Conservation (phyloP, 169 alveolate species). For the Eimeria brunetti region DNA sequence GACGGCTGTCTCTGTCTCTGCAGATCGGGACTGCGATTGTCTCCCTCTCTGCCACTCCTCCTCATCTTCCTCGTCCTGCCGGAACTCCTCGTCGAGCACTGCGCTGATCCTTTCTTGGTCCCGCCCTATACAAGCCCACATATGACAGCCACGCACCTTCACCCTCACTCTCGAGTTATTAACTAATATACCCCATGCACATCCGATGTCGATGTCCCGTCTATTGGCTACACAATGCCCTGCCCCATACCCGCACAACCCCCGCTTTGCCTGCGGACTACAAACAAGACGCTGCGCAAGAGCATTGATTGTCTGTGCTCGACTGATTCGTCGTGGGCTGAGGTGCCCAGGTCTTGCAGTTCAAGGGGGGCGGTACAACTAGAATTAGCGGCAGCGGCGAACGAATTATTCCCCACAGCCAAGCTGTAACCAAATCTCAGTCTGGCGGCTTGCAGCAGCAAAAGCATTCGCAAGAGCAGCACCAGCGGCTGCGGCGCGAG, state of each 20-base stretch:
- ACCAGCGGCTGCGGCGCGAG: background rate
- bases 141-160: background rate
- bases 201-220: too few relatives aligned
- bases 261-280: background rate
- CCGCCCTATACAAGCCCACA: constrained; percentile 1
- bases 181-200: background rate
- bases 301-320: background rate
- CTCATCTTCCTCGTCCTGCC: constrained; percentile 18
- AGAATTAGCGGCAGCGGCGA: background rate
- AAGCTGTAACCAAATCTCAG: background rate
- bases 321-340: background rate
- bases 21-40: background rate
- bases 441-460: background rate
- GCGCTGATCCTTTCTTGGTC: constrained; percentile 54
- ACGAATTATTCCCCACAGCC: background rate
- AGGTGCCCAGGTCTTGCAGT: background rate
- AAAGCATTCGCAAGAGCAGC: background rate
- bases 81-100: constrained; percentile 50
- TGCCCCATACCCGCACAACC: background rate
- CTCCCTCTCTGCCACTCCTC: background rate
- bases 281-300: background rate
- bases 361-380: background rate
- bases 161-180: background rate
- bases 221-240: too few relatives aligned
- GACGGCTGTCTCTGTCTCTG: constrained; percentile 1